Percentiles rank a stretch among this genome's conserved stretches.
Evolutionary conservation across 345 rosid species (phyloP).

Genomic region (Psidium friedrichsthalianum): DNA sequence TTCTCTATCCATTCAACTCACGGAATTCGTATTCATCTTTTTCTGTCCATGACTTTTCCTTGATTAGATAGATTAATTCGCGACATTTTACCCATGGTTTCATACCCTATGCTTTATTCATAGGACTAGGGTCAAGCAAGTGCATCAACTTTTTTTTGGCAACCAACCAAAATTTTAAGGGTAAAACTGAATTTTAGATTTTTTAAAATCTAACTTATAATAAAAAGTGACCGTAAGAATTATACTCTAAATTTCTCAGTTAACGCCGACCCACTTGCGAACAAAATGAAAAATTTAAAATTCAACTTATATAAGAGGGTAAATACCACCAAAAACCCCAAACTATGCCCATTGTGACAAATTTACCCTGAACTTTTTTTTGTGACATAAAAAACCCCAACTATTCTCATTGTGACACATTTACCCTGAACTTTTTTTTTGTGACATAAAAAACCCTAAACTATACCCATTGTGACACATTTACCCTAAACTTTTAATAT

Average conservation of each 20-base stretch:
- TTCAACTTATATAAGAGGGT: background rate
- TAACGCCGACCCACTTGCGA: background rate
- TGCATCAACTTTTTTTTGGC: background rate
- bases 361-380: too few species aligned
- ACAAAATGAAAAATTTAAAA: background rate
- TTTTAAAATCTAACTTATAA: background rate
- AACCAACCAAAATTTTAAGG: background rate
- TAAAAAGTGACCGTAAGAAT: background rate
- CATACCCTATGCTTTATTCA: background rate
- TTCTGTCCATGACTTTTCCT: background rate
- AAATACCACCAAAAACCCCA: too few species aligned
- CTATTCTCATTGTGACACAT: too few species aligned
- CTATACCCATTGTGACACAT: too few species aligned
- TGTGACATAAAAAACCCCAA: too few species aligned
- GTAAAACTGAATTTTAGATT: background rate
- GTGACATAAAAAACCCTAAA: too few species aligned
- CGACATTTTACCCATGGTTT: background rate
- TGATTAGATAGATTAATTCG: background rate
- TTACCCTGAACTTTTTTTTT: too few species aligned
- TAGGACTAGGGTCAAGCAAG: background rate
- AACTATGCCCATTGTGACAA: too few species aligned
- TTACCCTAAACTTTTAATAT: too few species aligned
- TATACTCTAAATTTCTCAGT: background rate
- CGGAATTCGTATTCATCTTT: background rate
- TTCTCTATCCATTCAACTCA: background rate